Evolutionary conservation across 2,329 filamentous ascomycete genomes (phyloP), one percentile per base, ranked within the genome.

Genomic region (Calonectria fujianensis): DNA sequence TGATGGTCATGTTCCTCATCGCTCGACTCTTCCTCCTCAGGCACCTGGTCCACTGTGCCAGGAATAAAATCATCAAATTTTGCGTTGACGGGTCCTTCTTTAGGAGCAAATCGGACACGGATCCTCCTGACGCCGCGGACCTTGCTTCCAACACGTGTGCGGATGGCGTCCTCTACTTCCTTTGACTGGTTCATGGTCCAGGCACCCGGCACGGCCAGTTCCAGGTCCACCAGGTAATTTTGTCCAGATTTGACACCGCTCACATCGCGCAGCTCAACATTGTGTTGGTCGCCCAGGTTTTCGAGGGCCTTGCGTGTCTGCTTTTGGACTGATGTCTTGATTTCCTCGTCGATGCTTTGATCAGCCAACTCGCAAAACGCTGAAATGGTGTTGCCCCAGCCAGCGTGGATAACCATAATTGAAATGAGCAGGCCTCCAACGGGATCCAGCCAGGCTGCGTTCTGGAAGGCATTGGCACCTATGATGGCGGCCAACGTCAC

Each of bases 171-270:
- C 84, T 99, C 97, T 18, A 98, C 88, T 20, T 90, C 86, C 48
- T 91, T 89, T 10, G 93, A 91, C 70, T 94, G 91, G 69, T 93
- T 91, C 8, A 99, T 88, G 0, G 94, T 94, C 94, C 94, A 98
- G 41, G 88, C 87, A 29, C 89, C 90, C 0, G 96, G 95, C 20
- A 97, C 94, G 2, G 92, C 94, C 75, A 98, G 86, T 84, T 98
- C 96, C 10, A 99, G 85, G 80, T 98, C 97, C 80, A 98, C 93
- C 37, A 98, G 89, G 83, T 97, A 98, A 86, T 98, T 99, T 85
- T 98, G 97, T 37, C 97, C 97, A 4, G 95, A 97, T 86, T 99
- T 99, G 85, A 98, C 91, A 70, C 97, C 97, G 77, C 95, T 94
- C 4, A 98, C 91, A 57, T 95, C 94, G 57, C 94, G 91, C 59